Conservation (phyloP, 805 yeast species). For the Blastobotrys mokoenaii region DNA sequence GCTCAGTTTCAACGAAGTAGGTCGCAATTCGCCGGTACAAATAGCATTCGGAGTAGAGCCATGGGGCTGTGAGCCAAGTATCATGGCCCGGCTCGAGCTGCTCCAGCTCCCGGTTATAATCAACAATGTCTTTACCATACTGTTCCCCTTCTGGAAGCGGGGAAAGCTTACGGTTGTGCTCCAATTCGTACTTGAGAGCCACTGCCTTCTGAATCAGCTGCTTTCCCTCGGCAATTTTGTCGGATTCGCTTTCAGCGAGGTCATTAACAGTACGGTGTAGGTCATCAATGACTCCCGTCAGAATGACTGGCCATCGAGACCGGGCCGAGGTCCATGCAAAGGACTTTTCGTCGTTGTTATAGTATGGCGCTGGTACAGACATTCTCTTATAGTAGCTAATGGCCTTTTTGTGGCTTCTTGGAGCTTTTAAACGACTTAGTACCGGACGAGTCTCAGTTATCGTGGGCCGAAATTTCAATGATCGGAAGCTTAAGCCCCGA, state of each 20-base stretch:
- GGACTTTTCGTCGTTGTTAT: constrained; percentile 61
- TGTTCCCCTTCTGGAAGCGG: constrained; percentile 33
- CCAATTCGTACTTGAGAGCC: constrained; percentile 31
- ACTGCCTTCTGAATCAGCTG: constrained; percentile 36
- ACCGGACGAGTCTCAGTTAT: not conserved
- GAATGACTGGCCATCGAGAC: constrained; percentile 80
- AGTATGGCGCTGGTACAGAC: constrained; percentile 32
- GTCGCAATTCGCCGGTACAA: constrained; percentile 49
- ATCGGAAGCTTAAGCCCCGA: not conserved
- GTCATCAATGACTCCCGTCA: constrained; percentile 62
- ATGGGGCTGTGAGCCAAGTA: constrained; percentile 80
- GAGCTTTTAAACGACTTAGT: not conserved
- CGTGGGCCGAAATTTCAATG: not conserved
- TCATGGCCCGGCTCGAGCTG: constrained; percentile 24
- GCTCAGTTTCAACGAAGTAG: constrained; percentile 24
- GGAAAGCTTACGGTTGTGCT: constrained; percentile 33
- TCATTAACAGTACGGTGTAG: constrained; percentile 32
- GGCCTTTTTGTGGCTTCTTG: not conserved
- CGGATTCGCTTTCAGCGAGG: constrained; percentile 19
- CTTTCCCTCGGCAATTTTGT: constrained; percentile 38
- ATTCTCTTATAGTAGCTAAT: no score
- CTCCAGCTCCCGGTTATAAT: constrained; percentile 52
- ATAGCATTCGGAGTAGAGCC: constrained; percentile 84
- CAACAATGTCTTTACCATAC: constrained; percentile 33
- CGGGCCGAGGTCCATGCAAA: constrained; percentile 77